A percentile compares a stretch with the other conserved stretches of the same genome.
phyloP scores from a whole-genome alignment of 345 rosid genomes.

The Anacardium occidentale region DNA sequence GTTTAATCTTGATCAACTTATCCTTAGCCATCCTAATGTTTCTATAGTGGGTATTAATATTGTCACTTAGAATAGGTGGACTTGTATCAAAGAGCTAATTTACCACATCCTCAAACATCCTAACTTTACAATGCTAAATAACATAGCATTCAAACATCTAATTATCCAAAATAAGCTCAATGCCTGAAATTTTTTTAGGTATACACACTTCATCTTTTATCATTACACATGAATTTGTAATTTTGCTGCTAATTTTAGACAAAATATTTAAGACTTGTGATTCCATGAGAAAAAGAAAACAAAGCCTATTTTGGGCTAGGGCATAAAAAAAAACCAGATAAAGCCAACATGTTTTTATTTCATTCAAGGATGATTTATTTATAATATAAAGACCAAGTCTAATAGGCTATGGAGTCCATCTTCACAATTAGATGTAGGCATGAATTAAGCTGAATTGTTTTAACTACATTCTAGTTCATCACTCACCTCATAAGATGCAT shows the following conservation, averaged over 20 bases:
- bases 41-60: not conserved
- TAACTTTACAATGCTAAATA: not conserved
- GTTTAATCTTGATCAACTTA: not conserved
- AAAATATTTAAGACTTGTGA: not conserved
- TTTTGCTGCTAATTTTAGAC: not conserved
- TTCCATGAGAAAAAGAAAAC: not conserved
- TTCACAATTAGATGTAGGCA: not conserved
- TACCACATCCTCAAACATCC: not conserved
- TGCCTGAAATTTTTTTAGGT: not conserved
- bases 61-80: not conserved
- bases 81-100: conserved; percentile 2
- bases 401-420: not conserved
- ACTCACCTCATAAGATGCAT: not conserved
- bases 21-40: not conserved
- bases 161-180: not conserved
- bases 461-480: not conserved
- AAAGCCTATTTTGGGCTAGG: not conserved
- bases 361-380: not conserved
- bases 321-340: not conserved
- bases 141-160: conserved; percentile 1
- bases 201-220: not conserved
- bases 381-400: not conserved
- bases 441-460: conserved; percentile 1
- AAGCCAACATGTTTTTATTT: not conserved
- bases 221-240: too few relatives aligned